A percentile compares a stretch with the other conserved stretches of the same genome.
Evolutionary conservation across 495 filamentous ascomycete species (phyloP).

Genomic region (Xylona heveae): DNA sequence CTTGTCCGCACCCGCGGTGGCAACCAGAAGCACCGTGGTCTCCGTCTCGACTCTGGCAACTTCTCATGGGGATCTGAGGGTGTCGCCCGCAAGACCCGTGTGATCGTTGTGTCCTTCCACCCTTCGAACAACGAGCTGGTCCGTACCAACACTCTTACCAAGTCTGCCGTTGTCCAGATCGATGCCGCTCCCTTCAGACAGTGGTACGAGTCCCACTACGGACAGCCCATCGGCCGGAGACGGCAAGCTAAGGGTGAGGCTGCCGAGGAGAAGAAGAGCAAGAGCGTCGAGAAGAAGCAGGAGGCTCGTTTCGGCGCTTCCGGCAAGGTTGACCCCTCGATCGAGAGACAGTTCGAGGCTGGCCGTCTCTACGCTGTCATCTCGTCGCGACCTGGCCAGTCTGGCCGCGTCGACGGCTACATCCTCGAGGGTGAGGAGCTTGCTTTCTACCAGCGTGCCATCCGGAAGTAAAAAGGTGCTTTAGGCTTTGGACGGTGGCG

Average conservation of each 20-base stretch:
- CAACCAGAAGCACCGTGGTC: conserved; percentile 97
- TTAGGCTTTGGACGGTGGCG: not conserved
- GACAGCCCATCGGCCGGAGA: conserved; percentile 64
- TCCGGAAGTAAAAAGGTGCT: conserved; percentile 63
- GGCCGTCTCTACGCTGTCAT: conserved; percentile 89
- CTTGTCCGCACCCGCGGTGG: conserved; percentile 95
- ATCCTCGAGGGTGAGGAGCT: conserved; percentile 98
- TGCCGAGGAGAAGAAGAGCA: conserved; percentile 61
- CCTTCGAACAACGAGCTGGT: conserved; percentile 99
- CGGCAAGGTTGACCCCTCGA: conserved; percentile 79
- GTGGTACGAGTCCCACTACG: conserved; percentile 99
- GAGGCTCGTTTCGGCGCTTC: conserved; percentile 52
- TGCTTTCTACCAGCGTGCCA: conserved; percentile 95
- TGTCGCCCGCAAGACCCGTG: conserved; percentile 91
- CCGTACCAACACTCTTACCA: conserved; percentile 99
- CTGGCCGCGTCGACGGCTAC: conserved; percentile 89
- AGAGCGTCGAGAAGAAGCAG: conserved; percentile 88
- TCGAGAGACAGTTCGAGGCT: conserved; percentile 98
- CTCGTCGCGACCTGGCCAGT: conserved; percentile 84
- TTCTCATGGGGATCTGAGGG: conserved; percentile 99
- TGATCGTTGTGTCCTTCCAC: conserved; percentile 94
- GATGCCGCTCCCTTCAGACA: conserved; percentile 97
- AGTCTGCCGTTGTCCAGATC: conserved; percentile 93
- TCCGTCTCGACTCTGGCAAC: conserved; percentile 97
- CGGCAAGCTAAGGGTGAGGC: conserved; percentile 49